A percentile compares a stretch with the other conserved stretches of the same genome.
Conservation (phyloP, 1,284 basidiomycete species). For the Apiotrichum veenhuisii region DNA sequence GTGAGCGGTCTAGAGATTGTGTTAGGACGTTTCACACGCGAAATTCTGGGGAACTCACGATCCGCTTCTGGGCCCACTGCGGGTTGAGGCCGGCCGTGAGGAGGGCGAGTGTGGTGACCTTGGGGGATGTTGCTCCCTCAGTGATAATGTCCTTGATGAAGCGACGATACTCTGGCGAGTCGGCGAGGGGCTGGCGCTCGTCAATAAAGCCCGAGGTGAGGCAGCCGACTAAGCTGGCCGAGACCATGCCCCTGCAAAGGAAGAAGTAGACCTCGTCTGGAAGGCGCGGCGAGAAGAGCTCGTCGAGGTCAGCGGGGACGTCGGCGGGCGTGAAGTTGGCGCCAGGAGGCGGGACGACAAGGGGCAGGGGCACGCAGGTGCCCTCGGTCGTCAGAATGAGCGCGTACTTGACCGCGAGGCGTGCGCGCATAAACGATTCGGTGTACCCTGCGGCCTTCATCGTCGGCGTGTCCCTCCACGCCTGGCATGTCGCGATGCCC, state of each 20-base stretch:
- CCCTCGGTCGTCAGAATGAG: conserved; percentile 90
- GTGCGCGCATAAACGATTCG: conserved; percentile 84
- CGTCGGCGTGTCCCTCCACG: conserved; percentile 61
- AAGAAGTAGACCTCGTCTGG: conserved; percentile 98
- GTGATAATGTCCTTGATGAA: conserved; percentile 96
- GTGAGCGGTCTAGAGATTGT: conserved; percentile 42
- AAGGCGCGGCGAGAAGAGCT: conserved; percentile 89
- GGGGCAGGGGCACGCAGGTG: conserved; percentile 76
- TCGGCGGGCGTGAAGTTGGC: conserved; percentile 67
- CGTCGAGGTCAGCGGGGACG: conserved; percentile 85
- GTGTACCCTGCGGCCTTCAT: conserved; percentile 55
- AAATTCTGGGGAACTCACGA: conserved; percentile 47
- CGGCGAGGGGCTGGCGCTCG: conserved; percentile 87
- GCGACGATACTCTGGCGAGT: conserved; percentile 86
- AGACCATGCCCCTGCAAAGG: conserved; percentile 84
- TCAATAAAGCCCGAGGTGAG: conserved; percentile 74
- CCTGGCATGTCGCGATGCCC: conserved; percentile 73
- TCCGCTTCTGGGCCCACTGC: conserved; percentile 70
- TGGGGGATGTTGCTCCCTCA: conserved; percentile 83
- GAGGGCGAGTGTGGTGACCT: conserved; percentile 83
- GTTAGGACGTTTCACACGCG: neutral
- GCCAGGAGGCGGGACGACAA: conserved; percentile 59
- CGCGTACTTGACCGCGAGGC: conserved; percentile 88
- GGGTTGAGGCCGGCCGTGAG: conserved; percentile 69
- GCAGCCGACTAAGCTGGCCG: conserved; percentile 83